Conservation (phyloP, 2,329 filamentous ascomycete genomes). For the Coniochaeta prunicola region DNA sequence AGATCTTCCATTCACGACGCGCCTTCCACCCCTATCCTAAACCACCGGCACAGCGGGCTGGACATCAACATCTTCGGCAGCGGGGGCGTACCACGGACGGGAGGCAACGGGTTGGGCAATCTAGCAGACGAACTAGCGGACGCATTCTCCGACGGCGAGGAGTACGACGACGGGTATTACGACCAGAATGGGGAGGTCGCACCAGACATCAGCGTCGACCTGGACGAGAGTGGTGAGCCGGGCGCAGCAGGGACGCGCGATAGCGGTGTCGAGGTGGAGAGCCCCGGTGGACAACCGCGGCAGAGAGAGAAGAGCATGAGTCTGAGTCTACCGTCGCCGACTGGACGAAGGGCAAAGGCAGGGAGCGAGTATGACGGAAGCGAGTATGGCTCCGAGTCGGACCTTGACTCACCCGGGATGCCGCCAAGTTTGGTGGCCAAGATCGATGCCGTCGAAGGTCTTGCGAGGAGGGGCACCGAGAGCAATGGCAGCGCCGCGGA, state of each 20-base stretch:
- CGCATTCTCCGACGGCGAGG: constrained; percentile 56
- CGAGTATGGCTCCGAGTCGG: constrained; percentile 66
- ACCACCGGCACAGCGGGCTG: constrained; percentile 35
- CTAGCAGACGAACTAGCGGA: constrained; percentile 76
- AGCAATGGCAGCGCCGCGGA: constrained; percentile 58
- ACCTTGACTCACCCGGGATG: constrained; percentile 62
- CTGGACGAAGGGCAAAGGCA: constrained; percentile 47
- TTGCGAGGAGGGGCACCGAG: constrained; percentile 60
- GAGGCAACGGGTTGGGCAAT: constrained; percentile 60
- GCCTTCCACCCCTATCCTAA: constrained; percentile 38
- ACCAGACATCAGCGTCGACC: constrained; percentile 29
- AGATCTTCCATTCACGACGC: constrained; percentile 38
- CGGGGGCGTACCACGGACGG: constrained; percentile 23
- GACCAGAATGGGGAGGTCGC: constrained; percentile 20
- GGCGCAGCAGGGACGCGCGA: constrained; percentile 26
- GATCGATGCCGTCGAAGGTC: constrained; percentile 65
- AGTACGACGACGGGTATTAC: constrained; percentile 37
- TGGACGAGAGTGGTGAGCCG: constrained; percentile 13
- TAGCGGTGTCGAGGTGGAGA: constrained; percentile 35
- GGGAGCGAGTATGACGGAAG: constrained; percentile 63
- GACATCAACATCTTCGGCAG: constrained; percentile 38
- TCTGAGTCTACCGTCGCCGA: constrained; percentile 38
- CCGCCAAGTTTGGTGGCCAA: constrained; percentile 58
- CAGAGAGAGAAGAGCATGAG: constrained; percentile 26
- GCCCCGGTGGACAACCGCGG: constrained; percentile 12